Percentiles rank a stretch among this genome's conserved stretches.
phyloP scores from a whole-genome alignment of 169 alveolate genomes.

The Cryptosporidium sp. region DNA sequence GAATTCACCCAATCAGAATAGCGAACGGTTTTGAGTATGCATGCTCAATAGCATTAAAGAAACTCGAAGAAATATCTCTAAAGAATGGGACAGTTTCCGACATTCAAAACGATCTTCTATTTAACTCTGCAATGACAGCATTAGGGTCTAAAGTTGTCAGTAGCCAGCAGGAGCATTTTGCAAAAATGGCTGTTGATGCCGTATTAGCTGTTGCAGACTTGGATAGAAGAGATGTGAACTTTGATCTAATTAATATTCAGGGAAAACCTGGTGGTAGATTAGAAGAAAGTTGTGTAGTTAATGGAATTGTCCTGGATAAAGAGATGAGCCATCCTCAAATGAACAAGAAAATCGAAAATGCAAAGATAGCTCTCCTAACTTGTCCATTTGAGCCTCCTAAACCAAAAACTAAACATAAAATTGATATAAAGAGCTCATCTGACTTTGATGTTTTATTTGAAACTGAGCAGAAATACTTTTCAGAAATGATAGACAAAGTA shows the following conservation, averaged over 20 bases:
- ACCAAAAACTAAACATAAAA: slow-evolving; percentile 98
- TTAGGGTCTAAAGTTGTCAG: slow-evolving; percentile 97
- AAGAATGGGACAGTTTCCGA: slow-evolving; percentile 82
- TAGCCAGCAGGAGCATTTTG: slow-evolving; percentile 90
- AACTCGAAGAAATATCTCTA: slow-evolving; percentile 91
- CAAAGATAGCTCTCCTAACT: slow-evolving; percentile 96
- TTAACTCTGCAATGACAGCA: slow-evolving; percentile 95
- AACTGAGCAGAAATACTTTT: slow-evolving; percentile 94
- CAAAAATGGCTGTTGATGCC: slow-evolving; percentile 97
- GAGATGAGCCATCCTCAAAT: slow-evolving; percentile 99
- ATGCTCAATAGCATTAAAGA: slow-evolving; percentile 93
- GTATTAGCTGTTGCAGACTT: slow-evolving; percentile 97
- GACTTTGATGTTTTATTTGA: slow-evolving; percentile 90
- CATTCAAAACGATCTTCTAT: slow-evolving; percentile 82
- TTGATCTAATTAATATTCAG: slow-evolving; percentile 95
- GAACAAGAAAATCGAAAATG: slow-evolving; percentile 94
- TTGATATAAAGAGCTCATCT: slow-evolving; percentile 96
- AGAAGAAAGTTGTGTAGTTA: slow-evolving; percentile 94
- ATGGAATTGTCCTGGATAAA: slow-evolving; percentile 97
- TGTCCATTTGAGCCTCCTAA: slow-evolving; percentile 99
- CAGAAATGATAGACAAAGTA: slow-evolving; percentile 93
- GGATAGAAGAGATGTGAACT: slow-evolving; percentile 97
- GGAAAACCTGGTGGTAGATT: slow-evolving; percentile 97
- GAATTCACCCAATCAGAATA: slow-evolving; percentile 97
- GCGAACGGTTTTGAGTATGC: slow-evolving; percentile 99